A percentile compares a stretch with the other conserved stretches of the same genome.
These are phyloP conservation scores for cucumber (Cucumis sativus) DNA, from an alignment of 306 rosid species.

Conservation along the genomic window Cucumber_9930_V3 NC_026661.2:1684501-1685000, in stretches of 20 bases:
- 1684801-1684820: constrained; percentile 12
- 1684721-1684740: background rate
- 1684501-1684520: background rate
- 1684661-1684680: background rate
- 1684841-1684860: constrained; percentile 18
- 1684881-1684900: constrained; percentile 13
- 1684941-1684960: constrained; percentile 10
- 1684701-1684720: background rate
- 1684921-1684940: constrained; percentile 34
- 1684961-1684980: constrained; percentile 13
- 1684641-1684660: background rate
- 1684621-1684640: background rate
- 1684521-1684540: background rate
- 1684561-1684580: background rate
- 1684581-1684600: background rate
- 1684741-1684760: background rate
- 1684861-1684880: constrained; percentile 17
- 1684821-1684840: constrained; percentile 11
- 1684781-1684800: constrained; percentile 45
- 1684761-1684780: constrained; percentile 34
- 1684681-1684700: background rate
- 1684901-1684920: constrained; percentile 37
- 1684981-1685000: constrained; percentile 2
- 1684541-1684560: background rate
- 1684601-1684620: background rate